phyloP scores from a whole-genome alignment of 2,329 filamentous ascomycete species.

The Botrytis fabae region DNA sequence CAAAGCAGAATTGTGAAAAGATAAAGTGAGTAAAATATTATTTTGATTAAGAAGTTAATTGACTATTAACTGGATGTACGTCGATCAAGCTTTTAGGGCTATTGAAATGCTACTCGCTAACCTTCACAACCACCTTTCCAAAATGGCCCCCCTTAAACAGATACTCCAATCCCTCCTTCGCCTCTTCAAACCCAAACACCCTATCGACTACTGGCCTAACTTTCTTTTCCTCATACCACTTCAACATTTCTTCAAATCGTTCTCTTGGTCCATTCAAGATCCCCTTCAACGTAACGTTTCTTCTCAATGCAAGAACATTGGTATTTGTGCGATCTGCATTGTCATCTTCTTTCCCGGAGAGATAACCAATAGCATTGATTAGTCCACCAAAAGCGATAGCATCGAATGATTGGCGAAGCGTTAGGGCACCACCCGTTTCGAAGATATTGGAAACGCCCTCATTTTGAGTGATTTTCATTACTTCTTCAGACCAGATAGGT shows the following conservation, averaged over 20 bases:
- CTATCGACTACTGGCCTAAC: conserved; percentile 52
- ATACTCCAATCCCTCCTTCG: conserved; percentile 49
- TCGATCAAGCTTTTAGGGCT: too few relatives aligned
- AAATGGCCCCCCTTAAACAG: conserved; percentile 51
- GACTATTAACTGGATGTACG: background rate
- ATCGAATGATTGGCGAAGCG: conserved; percentile 53
- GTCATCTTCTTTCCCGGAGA: conserved; percentile 56
- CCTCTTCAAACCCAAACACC: conserved; percentile 50
- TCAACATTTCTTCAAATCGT: conserved; percentile 55
- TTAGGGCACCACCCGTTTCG: conserved; percentile 55
- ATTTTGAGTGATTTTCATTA: conserved; percentile 48
- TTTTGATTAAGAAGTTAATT: background rate
- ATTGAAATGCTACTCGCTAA: background rate
- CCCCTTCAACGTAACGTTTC: conserved; percentile 52
- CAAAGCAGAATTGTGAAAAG: background rate
- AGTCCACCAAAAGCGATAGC: conserved; percentile 56
- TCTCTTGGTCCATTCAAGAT: conserved; percentile 62
- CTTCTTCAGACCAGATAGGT: conserved; percentile 53
- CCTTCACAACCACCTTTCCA: conserved; percentile 46
- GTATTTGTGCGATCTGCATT: conserved; percentile 57
- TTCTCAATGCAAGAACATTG: conserved; percentile 54
- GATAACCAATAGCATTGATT: conserved; percentile 53
- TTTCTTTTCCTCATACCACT: conserved; percentile 47
- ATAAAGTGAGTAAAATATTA: background rate
- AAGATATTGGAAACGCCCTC: conserved; percentile 56